A percentile compares a stretch with the other conserved stretches of the same genome.
Evolutionary conservation across 208 protist genomes (phyloP).

Genomic region (Trichomonas tenax): DNA sequence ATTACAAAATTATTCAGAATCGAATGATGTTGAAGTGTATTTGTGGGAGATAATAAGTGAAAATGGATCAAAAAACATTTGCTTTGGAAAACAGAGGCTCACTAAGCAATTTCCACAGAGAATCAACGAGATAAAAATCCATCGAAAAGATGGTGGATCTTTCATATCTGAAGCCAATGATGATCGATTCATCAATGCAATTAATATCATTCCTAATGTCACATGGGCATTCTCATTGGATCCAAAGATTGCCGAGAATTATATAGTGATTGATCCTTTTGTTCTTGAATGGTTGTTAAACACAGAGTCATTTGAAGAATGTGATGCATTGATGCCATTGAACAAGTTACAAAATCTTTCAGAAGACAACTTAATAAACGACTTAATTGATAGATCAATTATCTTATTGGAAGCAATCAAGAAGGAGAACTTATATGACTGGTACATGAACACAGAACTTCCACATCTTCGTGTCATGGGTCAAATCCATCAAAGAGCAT

Average conservation of each 20-base stretch:
- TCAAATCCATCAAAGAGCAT: background rate
- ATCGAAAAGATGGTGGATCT: background rate
- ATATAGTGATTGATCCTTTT: background rate
- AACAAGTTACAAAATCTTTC: background rate
- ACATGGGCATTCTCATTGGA: background rate
- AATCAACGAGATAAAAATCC: background rate
- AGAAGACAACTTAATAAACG: background rate
- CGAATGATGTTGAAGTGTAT: background rate
- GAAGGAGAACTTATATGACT: background rate
- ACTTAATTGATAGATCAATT: background rate
- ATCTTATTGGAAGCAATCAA: background rate
- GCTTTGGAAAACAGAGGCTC: background rate
- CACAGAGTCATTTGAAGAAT: background rate
- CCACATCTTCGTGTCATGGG: background rate
- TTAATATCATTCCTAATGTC: background rate
- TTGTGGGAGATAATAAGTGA: background rate
- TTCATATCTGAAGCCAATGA: too few species aligned
- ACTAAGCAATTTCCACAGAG: background rate
- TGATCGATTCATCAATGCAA: too few species aligned
- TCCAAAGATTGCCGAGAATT: background rate
- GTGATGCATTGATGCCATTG: background rate
- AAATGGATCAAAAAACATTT: background rate
- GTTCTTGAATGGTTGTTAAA: background rate
- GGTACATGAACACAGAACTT: background rate
- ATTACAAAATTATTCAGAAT: background rate